Evolutionary conservation across 768 basidiomycete species (phyloP).

Genomic region (Naganishia vaughanmartiniae): DNA sequence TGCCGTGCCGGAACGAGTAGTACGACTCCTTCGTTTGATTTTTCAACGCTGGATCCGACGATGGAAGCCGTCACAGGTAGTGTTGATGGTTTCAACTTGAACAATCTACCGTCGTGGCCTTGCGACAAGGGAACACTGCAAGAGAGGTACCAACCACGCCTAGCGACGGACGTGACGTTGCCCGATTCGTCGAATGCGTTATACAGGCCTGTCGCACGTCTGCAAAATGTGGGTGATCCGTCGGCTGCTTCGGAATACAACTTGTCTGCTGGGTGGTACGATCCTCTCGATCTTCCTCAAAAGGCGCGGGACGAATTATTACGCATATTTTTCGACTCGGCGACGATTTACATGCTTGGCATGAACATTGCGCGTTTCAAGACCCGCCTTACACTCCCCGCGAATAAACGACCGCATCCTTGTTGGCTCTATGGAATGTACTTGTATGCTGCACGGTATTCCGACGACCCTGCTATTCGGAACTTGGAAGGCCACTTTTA

Average conservation of each 20-base stretch:
- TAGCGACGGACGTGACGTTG: constrained; percentile 10
- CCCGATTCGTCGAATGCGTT: background rate
- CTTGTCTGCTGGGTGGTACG: constrained; percentile 36
- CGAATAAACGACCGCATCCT: constrained; percentile 37
- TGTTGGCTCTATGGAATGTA: constrained; percentile 40
- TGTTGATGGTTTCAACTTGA: constrained; percentile 8
- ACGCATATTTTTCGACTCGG: constrained; percentile 34
- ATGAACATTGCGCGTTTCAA: constrained; percentile 31
- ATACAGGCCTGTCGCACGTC: background rate
- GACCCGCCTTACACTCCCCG: constrained; percentile 33
- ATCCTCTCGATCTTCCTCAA: constrained; percentile 36
- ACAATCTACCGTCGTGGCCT: background rate
- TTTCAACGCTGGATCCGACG: constrained; percentile 14
- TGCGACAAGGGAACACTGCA: background rate
- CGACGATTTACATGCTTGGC: constrained; percentile 20
- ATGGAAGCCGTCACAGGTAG: constrained; percentile 13
- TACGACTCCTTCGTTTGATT: constrained; percentile 14
- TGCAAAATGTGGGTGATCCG: constrained; percentile 11
- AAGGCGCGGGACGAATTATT: constrained; percentile 36
- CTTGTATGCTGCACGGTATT: constrained; percentile 29
- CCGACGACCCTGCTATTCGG: constrained; percentile 30
- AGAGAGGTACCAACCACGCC: constrained; percentile 2
- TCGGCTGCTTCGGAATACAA: constrained; percentile 9
- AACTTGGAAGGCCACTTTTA: constrained; percentile 34
- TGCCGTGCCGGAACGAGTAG: background rate